Evolutionary conservation across 2,329 filamentous ascomycete genomes (phyloP), one percentile per base, ranked within the genome.

Genomic region (Colletotrichum chlorophyti): DNA sequence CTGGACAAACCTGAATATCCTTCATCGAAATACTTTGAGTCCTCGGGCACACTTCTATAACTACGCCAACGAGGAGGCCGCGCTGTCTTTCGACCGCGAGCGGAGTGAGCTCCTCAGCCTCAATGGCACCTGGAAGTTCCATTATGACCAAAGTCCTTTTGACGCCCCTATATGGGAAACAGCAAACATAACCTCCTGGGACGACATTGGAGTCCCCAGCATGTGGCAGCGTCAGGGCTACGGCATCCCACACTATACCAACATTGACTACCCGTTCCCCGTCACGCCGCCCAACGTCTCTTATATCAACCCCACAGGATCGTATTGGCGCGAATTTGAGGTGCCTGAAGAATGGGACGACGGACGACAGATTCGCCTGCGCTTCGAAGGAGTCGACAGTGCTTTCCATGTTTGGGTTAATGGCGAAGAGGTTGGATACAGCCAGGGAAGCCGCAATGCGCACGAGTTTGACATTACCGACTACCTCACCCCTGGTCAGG

Each of bases 341-440:
- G 74, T 88, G 0, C 79, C 79, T 0, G 65, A 76, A 3, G 64
- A 75, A 4, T 81, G 77, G 49, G 72, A 74, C 17, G 74, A 72
- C 2, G 74, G 72, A 5, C 70, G 79, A 15, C 86, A 89, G 63
- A 76, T 89, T n/a, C 76, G 88, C 12, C 73, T 93, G 3, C 78
- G 89, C 3, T 92, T 91, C 55, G 89, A 92, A 64, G 90, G 89
- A 0, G 89, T 92, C 0, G 89, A 92, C 66, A 83, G 86, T 40
- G 84, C 89, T 0, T 92, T 89, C 60, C 85, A 89, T 62, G 76
- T 91, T 2, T 91, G 84, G 81, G 67, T 93, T 3, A 92, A 92
- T 64, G 87, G 87, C 0, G 72, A 76, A 14, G 76, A 87, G 46
- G 80, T 91, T 5, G 90, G 90, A 1, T 92, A 92, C 66, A 85